Base-by-base conservation (phyloP, 176 grass and related monocot genomes). In the barley (Hordeum vulgare) region DNA sequence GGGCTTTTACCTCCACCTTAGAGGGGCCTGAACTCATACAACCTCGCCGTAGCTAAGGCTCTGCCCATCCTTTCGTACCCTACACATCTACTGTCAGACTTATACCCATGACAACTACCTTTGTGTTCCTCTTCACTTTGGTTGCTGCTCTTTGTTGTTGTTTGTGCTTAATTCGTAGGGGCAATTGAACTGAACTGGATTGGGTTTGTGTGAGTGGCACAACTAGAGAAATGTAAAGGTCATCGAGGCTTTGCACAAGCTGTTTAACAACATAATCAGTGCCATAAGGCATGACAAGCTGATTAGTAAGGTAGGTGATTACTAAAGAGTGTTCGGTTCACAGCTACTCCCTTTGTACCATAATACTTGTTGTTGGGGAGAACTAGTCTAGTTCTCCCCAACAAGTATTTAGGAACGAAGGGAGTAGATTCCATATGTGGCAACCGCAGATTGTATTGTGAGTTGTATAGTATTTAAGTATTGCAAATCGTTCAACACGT, bases 191-290 rank as follows among this genome's bases (percentile, higher is more conserved):
- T 42, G 10, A 42, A 12, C 11, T 42, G 9, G 41, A 12, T 35
- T 83, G 67, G 31, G 39, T 18, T 65, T 20, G 47, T 79, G 3
- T 35, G 25, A 31, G 6, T 75, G n/a, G 37, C 76, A 87, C 87
- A 94, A 87, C 89, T 67, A 94, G 20, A 94, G 89, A 65, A 87
- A 94, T 86, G 80, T 91, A 4, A 86, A 94, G 76, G 92, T 9
- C 41, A 3, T 42, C 87, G 24, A 42, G n/a, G n/a, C n/a, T n/a
- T 60, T 94, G 44, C 91, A 91, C 60, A 87, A 91, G 77, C 84
- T 91, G 21, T 94, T 89, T 79, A 94, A 94, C 80, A 89, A 91
- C 81, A 94, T 94, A 11, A 94, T 89, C 84, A 89, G 87, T 18
- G 89, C 87, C 1, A 87, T 94, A 26, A 91, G 87, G 23, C 87